Evolutionary conservation across 1,284 basidiomycete genomes (phyloP).

Genomic region (Heterobasidion irregulare): DNA sequence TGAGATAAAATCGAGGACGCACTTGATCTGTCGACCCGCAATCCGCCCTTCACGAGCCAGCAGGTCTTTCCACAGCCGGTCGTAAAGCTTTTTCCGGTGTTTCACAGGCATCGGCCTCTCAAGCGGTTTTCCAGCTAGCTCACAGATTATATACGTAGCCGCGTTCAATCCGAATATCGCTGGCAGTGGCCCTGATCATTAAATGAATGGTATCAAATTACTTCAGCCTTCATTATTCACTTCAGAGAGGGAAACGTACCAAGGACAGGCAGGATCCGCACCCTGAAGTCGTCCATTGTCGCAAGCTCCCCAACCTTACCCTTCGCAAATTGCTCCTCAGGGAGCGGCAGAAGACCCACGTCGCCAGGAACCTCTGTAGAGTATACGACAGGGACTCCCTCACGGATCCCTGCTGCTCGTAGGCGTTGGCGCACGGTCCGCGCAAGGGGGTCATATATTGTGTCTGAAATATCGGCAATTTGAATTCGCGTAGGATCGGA

Average conservation of each 20-base stretch:
- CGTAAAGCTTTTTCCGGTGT: slow-evolving; percentile 78
- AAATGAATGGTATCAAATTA: not conserved
- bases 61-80: slow-evolving; percentile 72
- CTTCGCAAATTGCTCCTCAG: slow-evolving; percentile 88
- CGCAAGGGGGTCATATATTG: slow-evolving; percentile 93
- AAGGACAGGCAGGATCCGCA: slow-evolving; percentile 83
- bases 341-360: slow-evolving; percentile 82
- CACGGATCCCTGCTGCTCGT: slow-evolving; percentile 31
- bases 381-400: slow-evolving; percentile 90
- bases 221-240: not conserved
- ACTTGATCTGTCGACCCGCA: slow-evolving; percentile 31
- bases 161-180: slow-evolving; percentile 85
- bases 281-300: slow-evolving; percentile 90
- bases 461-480: slow-evolving; percentile 90
- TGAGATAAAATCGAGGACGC: not conserved
- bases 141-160: slow-evolving; percentile 81
- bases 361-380: slow-evolving; percentile 91
- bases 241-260: slow-evolving; percentile 32
- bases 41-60: slow-evolving; percentile 64
- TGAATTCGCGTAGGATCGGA: slow-evolving; percentile 92
- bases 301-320: slow-evolving; percentile 88
- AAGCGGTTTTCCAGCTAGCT: slow-evolving; percentile 77
- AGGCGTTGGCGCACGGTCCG: slow-evolving; percentile 82
- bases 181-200: slow-evolving; percentile 61
- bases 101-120: slow-evolving; percentile 78